Conservation (phyloP, 2,329 filamentous ascomycete genomes). For the Diaporthe eres region DNA sequence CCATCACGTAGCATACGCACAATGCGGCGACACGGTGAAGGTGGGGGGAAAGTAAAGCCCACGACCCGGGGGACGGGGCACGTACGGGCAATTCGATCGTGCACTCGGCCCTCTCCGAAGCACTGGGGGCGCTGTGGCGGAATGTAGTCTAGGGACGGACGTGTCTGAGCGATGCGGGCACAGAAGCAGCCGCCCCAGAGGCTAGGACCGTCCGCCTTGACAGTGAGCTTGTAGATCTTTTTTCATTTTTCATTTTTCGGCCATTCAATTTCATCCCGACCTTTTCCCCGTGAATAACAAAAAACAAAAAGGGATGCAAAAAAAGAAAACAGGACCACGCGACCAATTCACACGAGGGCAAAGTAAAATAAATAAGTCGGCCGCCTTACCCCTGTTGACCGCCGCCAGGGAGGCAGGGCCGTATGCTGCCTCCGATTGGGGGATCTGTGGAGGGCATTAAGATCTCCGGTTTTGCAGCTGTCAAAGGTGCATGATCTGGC, state of each 20-base stretch:
- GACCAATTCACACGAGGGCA: neutral
- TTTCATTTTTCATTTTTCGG: too few relatives aligned
- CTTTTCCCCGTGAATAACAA: neutral
- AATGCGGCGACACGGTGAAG: neutral
- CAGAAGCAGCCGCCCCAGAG: neutral
- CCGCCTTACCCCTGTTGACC: conserved; percentile 16
- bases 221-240: neutral
- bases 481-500: conserved; percentile 37
- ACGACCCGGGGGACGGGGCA: neutral
- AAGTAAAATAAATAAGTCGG: neutral
- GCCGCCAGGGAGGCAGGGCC: conserved; percentile 2
- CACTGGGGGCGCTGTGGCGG: neutral
- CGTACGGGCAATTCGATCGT: neutral
- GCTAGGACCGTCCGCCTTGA: neutral
- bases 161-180: neutral
- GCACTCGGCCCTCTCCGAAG: conserved; percentile 11
- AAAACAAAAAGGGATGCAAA: neutral
- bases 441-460: conserved; percentile 12
- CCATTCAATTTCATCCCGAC: neutral
- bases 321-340: too few relatives aligned
- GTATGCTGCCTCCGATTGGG: conserved; percentile 19
- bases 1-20: neutral
- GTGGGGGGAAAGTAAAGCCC: neutral
- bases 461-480: conserved; percentile 37
- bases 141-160: neutral